Conservation (phyloP, 2,329 filamentous ascomycete species). For the Fusarium sp. region DNA sequence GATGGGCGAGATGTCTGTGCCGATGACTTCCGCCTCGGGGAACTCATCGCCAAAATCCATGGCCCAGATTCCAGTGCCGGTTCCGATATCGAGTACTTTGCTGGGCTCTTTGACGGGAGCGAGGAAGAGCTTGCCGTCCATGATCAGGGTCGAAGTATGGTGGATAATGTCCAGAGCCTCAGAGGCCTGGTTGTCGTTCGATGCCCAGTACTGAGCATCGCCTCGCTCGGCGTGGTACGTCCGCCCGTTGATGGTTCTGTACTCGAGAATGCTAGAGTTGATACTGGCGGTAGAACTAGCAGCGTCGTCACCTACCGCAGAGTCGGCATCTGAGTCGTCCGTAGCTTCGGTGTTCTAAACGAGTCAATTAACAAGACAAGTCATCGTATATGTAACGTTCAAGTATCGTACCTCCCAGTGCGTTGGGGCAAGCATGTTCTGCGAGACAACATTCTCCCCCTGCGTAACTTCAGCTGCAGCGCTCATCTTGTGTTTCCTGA, state of each 20-base stretch:
- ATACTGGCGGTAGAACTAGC: slow-evolving; percentile 26
- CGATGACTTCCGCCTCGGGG: slow-evolving; percentile 56
- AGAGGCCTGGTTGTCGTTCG: slow-evolving; percentile 29
- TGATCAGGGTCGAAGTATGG: slow-evolving; percentile 19
- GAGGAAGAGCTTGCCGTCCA: slow-evolving; percentile 26
- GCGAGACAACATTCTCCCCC: not conserved
- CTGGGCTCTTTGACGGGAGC: not conserved
- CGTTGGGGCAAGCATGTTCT: slow-evolving; percentile 25
- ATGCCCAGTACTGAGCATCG: slow-evolving; percentile 33
- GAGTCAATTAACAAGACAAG: too few species aligned
- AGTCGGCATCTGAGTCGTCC: slow-evolving; percentile 12
- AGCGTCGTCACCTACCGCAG: slow-evolving; percentile 15
- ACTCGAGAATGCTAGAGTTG: slow-evolving; percentile 34
- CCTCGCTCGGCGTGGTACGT: slow-evolving; percentile 34
- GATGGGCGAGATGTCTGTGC: slow-evolving; percentile 66
- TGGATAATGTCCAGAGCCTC: slow-evolving; percentile 32
- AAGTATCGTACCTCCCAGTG: slow-evolving; percentile 23
- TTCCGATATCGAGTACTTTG: slow-evolving; percentile 30
- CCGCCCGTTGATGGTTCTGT: slow-evolving; percentile 32
- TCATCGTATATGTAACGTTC: too few species aligned
- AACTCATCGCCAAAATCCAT: slow-evolving; percentile 57
- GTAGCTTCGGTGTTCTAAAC: slow-evolving; percentile 3
- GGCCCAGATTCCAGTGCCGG: slow-evolving; percentile 55
- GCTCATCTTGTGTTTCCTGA: not conserved
- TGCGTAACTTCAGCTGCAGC: not conserved